Evolutionary conservation across 176 grass and related monocot genomes (phyloP).

Genomic region (Triticum aestivum): DNA sequence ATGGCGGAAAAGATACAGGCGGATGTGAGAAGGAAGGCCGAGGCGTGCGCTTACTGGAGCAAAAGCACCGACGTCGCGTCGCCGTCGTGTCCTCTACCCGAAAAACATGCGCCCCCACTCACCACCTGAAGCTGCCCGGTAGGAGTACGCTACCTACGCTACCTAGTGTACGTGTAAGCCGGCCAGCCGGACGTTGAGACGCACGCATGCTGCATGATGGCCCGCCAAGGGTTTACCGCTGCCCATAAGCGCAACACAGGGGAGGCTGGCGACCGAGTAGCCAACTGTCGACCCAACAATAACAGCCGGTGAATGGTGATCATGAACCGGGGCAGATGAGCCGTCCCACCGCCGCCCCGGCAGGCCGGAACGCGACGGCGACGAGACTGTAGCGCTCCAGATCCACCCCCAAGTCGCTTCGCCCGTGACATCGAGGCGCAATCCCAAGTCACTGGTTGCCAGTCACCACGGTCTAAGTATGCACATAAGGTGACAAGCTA

Average conservation of each 20-base stretch:
- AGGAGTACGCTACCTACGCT: not conserved
- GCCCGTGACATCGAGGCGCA: not conserved
- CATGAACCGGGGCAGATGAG: not conserved
- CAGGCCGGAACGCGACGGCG: no score
- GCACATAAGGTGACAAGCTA: not conserved
- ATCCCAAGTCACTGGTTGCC: not conserved
- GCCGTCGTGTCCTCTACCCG: not conserved
- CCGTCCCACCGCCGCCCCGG: not conserved
- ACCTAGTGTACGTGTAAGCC: no score
- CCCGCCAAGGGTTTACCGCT: not conserved
- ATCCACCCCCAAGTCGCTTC: not conserved
- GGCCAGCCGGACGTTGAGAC: not conserved
- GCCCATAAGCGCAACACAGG: no score
- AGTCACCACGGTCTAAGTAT: no score
- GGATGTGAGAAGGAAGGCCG: no score
- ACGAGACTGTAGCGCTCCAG: not conserved
- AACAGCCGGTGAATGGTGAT: not conserved
- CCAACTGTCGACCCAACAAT: no score
- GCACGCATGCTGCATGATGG: not conserved
- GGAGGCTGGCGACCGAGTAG: not conserved
- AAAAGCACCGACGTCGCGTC: not conserved
- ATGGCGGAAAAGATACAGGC: not conserved
- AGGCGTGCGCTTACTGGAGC: not conserved
- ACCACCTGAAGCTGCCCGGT: not conserved
- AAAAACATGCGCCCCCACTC: not conserved